Percentiles rank a stretch among this genome's conserved stretches.
phyloP scores from a whole-genome alignment of 2,329 filamentous ascomycete species.

The Dactylonectria estremocensis region DNA sequence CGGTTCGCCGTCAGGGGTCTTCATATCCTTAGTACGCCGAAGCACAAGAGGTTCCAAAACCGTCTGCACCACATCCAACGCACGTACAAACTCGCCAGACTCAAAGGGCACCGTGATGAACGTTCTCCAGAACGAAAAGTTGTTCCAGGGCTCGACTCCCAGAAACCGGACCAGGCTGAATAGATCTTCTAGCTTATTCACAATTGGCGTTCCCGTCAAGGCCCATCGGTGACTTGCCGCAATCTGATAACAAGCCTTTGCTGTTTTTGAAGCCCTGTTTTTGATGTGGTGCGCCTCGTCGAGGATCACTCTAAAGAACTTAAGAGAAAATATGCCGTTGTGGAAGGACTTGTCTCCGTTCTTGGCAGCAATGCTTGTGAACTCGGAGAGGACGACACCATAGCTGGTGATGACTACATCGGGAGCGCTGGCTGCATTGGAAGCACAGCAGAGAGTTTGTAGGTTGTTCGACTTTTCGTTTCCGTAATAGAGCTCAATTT shows the following conservation, averaged over 20 bases:
- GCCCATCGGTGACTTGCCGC: slow-evolving; percentile 91
- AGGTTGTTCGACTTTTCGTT: slow-evolving; percentile 86
- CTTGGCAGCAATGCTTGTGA: slow-evolving; percentile 76
- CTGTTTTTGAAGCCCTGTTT: slow-evolving; percentile 89
- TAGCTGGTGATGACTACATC: slow-evolving; percentile 97
- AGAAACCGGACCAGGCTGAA: slow-evolving; percentile 95
- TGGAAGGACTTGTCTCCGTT: slow-evolving; percentile 76
- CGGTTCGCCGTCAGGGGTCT: slow-evolving; percentile 83
- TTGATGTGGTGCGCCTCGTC: slow-evolving; percentile 98
- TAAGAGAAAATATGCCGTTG: slow-evolving; percentile 88
- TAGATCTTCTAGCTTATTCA: slow-evolving; percentile 94
- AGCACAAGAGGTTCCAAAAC: slow-evolving; percentile 97
- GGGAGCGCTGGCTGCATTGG: slow-evolving; percentile 82
- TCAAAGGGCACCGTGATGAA: slow-evolving; percentile 99
- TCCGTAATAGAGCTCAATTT: slow-evolving; percentile 92
- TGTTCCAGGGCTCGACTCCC: slow-evolving; percentile 96
- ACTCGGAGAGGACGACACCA: slow-evolving; percentile 92
- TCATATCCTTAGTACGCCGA: slow-evolving; percentile 97
- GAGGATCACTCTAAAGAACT: slow-evolving; percentile 95
- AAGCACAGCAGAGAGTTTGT: slow-evolving; percentile 81
- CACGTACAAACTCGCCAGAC: slow-evolving; percentile 92
- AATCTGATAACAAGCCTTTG: slow-evolving; percentile 94
- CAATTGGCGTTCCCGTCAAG: slow-evolving; percentile 94
- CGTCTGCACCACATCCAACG: slow-evolving; percentile 96
- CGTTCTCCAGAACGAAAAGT: slow-evolving; percentile 99